Conservation (phyloP, 805 yeast species). For the Grigorovia yakushimaensis region DNA sequence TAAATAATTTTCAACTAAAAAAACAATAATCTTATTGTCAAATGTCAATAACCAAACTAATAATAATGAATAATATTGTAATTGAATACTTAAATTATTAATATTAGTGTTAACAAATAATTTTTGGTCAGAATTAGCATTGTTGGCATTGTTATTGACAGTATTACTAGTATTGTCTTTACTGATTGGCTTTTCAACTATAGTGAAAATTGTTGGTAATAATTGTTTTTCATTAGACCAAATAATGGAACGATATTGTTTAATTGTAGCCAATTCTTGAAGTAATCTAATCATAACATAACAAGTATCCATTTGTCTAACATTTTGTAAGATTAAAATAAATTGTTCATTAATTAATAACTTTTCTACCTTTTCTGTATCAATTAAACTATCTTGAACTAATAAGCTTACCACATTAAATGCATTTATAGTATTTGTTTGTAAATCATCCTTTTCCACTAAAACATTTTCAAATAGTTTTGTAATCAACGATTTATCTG, state of each 20-base stretch:
- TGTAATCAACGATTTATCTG: constrained; percentile 14
- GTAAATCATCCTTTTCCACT: constrained; percentile 18
- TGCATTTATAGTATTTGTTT: constrained; percentile 23
- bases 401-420: constrained; percentile 26
- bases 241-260: constrained; percentile 18
- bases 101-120: constrained; percentile 22
- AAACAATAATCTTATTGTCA: constrained; percentile 40
- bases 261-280: constrained; percentile 26
- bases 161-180: constrained; percentile 25
- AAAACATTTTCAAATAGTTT: constrained; percentile 20
- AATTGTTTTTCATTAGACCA: constrained; percentile 30
- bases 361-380: constrained; percentile 12
- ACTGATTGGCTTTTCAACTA: constrained; percentile 26
- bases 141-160: constrained; percentile 5
- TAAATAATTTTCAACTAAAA: constrained; percentile 48
- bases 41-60: constrained; percentile 82
- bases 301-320: constrained; percentile 24
- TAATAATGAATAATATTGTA: constrained; percentile 71
- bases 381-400: constrained; percentile 17
- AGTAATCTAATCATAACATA: constrained; percentile 26
- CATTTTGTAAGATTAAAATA: constrained; percentile 16
- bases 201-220: constrained; percentile 41
- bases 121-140: neutral
- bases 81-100: constrained; percentile 53
- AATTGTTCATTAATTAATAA: constrained; percentile 17